phyloP scores from a whole-genome alignment of 305 asterid species.

The Plantago coronopus region DNA sequence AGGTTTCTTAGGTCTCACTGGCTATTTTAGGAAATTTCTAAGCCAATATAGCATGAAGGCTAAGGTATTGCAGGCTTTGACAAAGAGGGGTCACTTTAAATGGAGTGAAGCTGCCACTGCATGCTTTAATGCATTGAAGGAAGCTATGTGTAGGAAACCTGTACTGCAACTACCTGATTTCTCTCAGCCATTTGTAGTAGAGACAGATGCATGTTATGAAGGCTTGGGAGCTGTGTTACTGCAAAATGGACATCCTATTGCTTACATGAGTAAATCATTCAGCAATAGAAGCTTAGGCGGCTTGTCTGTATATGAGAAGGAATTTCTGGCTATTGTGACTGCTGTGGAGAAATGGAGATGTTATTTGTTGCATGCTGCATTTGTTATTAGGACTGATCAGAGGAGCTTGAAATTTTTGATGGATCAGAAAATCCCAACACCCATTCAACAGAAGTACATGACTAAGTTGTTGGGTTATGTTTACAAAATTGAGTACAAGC shows the following conservation, averaged over 20 bases:
- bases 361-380: neutral
- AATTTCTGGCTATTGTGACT: neutral
- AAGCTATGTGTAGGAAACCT: neutral
- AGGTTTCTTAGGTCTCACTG: neutral
- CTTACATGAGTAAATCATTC: neutral
- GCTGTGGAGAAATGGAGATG: no score
- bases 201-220: neutral
- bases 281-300: neutral
- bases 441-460: no score
- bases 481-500: no score
- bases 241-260: neutral
- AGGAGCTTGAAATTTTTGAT: no score
- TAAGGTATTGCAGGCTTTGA: neutral
- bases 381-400: no score
- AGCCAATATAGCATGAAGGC: neutral
- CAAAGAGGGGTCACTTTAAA: neutral
- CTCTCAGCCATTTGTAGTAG: no score
- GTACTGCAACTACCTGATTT: neutral
- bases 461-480: no score
- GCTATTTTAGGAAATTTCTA: neutral
- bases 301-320: neutral
- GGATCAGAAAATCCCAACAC: no score
- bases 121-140: neutral
- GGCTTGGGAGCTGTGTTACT: neutral
- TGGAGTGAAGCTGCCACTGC: neutral